These are phyloP conservation scores for Plasmodium yoelii DNA, from an alignment of 169 alveolate species.

Conservation along the genomic window DNA sequence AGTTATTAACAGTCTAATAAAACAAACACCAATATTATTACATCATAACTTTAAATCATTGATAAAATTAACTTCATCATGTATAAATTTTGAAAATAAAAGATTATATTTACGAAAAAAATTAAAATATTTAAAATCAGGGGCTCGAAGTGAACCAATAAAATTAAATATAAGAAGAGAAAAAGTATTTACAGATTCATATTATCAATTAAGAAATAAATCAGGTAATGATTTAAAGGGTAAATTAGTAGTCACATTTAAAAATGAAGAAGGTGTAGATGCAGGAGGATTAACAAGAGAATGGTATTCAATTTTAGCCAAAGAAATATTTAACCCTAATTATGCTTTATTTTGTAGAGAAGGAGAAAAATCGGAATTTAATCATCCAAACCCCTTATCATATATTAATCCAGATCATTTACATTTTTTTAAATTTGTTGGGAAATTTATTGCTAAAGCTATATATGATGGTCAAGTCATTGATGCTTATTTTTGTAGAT, in stretches of 20 bases:
- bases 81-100: constrained; percentile 97
- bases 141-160: constrained; percentile 83
- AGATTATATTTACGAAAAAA: constrained; percentile 94
- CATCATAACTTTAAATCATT: constrained; percentile 87
- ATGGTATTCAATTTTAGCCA: constrained; percentile 97
- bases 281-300: constrained; percentile 99
- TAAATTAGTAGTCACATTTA: constrained; percentile 93
- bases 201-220: constrained; percentile 90
- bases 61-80: constrained; percentile 91
- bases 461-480: constrained; percentile 96
- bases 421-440: constrained; percentile 97
- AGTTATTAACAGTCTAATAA: constrained; percentile 85
- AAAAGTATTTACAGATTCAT: constrained; percentile 96
- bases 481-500: constrained; percentile 98
- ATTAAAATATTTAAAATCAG: constrained; percentile 86
- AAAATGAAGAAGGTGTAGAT: constrained; percentile 99
- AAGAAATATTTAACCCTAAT: constrained; percentile 99
- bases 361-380: constrained; percentile 93
- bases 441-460: constrained; percentile 99
- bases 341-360: constrained; percentile 95
- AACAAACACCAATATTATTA: constrained; percentile 88
- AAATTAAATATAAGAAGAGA: constrained; percentile 94
- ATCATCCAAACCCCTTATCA: constrained; percentile 97
- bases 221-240: constrained; percentile 96
- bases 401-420: constrained; percentile 96